A percentile compares a stretch with the other conserved stretches of the same genome.
phyloP scores from a whole-genome alignment of 2,329 filamentous ascomycete species.

The Xylariaceae sp. region DNA sequence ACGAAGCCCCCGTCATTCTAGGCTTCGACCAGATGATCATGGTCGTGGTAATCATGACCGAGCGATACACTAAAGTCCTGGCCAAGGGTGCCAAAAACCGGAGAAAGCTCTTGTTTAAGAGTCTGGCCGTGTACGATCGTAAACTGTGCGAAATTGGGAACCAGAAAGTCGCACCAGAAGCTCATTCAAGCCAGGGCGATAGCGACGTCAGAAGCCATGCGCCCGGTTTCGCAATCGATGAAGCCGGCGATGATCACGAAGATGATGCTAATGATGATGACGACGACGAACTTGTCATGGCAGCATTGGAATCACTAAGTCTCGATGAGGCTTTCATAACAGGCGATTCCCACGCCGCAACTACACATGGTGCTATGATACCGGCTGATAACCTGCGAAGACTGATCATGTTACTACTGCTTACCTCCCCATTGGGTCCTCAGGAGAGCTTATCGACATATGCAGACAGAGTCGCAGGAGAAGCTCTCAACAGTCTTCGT shows the following conservation, averaged over 20 bases:
- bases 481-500: slow-evolving; percentile 54
- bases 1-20: slow-evolving; percentile 64
- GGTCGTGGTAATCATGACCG: slow-evolving; percentile 67
- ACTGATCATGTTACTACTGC: slow-evolving; percentile 63
- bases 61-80: slow-evolving; percentile 60
- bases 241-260: slow-evolving; percentile 37
- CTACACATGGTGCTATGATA: slow-evolving; percentile 61
- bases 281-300: slow-evolving; percentile 62
- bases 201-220: slow-evolving; percentile 20
- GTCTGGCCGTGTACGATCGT: slow-evolving; percentile 66
- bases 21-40: slow-evolving; percentile 66
- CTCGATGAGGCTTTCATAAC: slow-evolving; percentile 56
- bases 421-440: slow-evolving; percentile 58
- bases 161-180: slow-evolving; percentile 17
- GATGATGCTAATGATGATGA: slow-evolving; percentile 33
- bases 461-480: slow-evolving; percentile 49
- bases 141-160: slow-evolving; percentile 38
- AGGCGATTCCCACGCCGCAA: slow-evolving; percentile 39
- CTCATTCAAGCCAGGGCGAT: background rate
- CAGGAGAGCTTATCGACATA: slow-evolving; percentile 62
- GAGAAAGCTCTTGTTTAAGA: slow-evolving; percentile 63
- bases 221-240: slow-evolving; percentile 44
- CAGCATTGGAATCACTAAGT: slow-evolving; percentile 63
- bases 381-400: slow-evolving; percentile 68
- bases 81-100: slow-evolving; percentile 53